phyloP scores from a whole-genome alignment of 2,329 filamentous ascomycete genomes.

The Penicillium sp. region DNA sequence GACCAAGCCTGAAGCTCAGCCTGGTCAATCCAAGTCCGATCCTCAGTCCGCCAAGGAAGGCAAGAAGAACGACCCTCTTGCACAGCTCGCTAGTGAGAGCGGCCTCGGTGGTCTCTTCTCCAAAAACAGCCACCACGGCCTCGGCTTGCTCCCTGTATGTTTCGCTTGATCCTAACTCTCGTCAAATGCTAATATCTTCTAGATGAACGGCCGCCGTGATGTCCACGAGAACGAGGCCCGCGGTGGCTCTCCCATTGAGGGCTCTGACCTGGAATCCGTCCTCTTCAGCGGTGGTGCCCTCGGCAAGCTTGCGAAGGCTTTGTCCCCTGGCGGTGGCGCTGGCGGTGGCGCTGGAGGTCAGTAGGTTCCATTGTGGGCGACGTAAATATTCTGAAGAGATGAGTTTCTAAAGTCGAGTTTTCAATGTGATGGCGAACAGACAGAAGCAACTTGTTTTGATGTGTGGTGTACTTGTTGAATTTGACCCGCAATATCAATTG shows the following conservation, averaged over 20 bases:
- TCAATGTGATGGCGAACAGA: not conserved
- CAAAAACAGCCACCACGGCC: conserved; percentile 17
- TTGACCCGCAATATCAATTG: conserved; percentile 6
- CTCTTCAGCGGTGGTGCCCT: conserved; percentile 15
- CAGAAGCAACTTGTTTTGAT: not conserved
- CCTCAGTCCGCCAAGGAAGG: not conserved
- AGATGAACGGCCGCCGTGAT: conserved; percentile 20
- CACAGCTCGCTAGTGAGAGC: conserved; percentile 6
- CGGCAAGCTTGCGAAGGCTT: conserved; percentile 12
- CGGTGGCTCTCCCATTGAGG: conserved; percentile 15
- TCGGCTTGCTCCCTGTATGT: conserved; percentile 22
- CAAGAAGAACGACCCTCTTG: conserved; percentile 3
- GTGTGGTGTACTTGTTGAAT: conserved; percentile 10
- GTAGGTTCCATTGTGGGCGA: not conserved
- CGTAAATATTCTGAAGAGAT: not conserved
- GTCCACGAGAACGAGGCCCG: conserved; percentile 10
- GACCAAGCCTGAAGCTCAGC: not conserved
- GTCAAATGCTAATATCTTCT: not conserved
- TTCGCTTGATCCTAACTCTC: accelerated
- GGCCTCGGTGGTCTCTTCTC: conserved; percentile 16
- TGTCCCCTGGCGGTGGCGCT: conserved; percentile 4
- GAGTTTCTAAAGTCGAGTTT: not conserved
- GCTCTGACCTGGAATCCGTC: conserved; percentile 15
- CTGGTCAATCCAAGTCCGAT: not conserved
- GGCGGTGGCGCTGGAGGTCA: not conserved